Percentiles rank a stretch among this genome's conserved stretches.
Evolutionary conservation across 2,329 filamentous ascomycete genomes (phyloP).

Genomic region (Sarocladium brachiariae): DNA sequence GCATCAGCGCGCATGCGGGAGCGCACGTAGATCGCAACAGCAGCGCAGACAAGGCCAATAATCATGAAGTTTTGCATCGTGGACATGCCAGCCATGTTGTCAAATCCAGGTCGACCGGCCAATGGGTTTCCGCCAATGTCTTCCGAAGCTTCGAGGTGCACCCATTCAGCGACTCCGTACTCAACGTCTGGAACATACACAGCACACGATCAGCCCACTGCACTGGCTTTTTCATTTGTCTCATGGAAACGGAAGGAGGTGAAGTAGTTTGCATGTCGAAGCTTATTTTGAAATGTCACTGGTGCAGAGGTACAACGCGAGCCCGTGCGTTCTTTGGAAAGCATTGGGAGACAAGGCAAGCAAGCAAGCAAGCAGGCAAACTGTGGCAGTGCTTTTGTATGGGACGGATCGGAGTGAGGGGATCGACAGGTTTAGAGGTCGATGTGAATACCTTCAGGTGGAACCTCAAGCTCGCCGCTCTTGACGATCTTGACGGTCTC

Average conservation of each 20-base stretch:
- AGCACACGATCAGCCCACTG: slow-evolving; percentile 9
- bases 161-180: slow-evolving; percentile 4
- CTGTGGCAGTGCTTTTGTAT: background rate
- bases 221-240: background rate
- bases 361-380: slow-evolving; percentile 3
- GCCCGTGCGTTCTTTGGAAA: background rate
- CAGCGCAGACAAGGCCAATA: slow-evolving; percentile 40
- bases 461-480: slow-evolving; percentile 77
- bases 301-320: background rate
- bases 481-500: slow-evolving; percentile 69
- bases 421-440: slow-evolving; percentile 58
- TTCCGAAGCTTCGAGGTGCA: slow-evolving; percentile 1
- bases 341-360: background rate
- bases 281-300: background rate
- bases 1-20: slow-evolving; percentile 1
- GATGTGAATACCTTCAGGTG: slow-evolving; percentile 86
- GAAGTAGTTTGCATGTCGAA: background rate
- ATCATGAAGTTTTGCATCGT: slow-evolving; percentile 44
- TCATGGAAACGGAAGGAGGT: background rate
- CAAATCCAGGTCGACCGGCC: background rate
- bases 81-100: slow-evolving; percentile 29
- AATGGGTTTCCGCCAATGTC: slow-evolving; percentile 4
- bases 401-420: background rate
- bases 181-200: slow-evolving; percentile 5
- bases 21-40: slow-evolving; percentile 25